phyloP scores from a whole-genome alignment of 768 basidiomycete genomes.

The Termitomyces sp. region DNA sequence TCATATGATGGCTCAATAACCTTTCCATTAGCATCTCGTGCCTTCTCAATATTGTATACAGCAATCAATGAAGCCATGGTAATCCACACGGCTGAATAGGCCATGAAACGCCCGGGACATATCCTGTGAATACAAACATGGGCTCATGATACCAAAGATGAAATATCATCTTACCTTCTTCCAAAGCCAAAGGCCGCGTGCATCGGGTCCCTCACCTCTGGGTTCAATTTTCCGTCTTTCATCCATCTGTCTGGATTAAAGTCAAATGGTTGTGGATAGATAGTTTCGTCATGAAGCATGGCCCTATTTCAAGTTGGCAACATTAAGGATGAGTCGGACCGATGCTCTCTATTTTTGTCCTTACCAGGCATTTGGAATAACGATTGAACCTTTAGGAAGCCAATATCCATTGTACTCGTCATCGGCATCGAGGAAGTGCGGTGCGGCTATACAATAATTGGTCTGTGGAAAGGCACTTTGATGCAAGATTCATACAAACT shows the following conservation, averaged over 20 bases:
- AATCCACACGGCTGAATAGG: constrained; percentile 27
- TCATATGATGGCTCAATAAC: constrained; percentile 13
- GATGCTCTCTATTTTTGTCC: neutral
- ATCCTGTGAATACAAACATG: constrained; percentile 1
- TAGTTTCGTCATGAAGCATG: constrained; percentile 26
- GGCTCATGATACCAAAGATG: neutral
- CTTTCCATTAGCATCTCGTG: constrained; percentile 13
- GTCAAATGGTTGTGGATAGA: constrained; percentile 26
- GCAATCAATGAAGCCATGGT: constrained; percentile 25
- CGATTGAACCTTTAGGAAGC: constrained; percentile 28
- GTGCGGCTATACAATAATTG: constrained; percentile 19
- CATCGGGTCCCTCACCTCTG: constrained; percentile 10
- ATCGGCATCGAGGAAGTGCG: constrained; percentile 25
- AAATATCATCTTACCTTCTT: constrained; percentile 5
- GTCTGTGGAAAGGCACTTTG: neutral
- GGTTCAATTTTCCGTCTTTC: constrained; percentile 20
- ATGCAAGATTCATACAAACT: constrained; percentile 13
- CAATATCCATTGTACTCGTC: constrained; percentile 31
- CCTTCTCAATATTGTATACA: constrained; percentile 22
- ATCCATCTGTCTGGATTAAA: constrained; percentile 35
- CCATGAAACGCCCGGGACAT: constrained; percentile 32
- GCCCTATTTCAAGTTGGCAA: constrained; percentile 25
- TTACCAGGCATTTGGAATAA: constrained; percentile 29
- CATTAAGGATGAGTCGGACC: too few species aligned
- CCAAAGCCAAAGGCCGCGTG: constrained; percentile 19